Base-by-base conservation (phyloP, 768 basidiomycete species). In the Russula lepida region DNA sequence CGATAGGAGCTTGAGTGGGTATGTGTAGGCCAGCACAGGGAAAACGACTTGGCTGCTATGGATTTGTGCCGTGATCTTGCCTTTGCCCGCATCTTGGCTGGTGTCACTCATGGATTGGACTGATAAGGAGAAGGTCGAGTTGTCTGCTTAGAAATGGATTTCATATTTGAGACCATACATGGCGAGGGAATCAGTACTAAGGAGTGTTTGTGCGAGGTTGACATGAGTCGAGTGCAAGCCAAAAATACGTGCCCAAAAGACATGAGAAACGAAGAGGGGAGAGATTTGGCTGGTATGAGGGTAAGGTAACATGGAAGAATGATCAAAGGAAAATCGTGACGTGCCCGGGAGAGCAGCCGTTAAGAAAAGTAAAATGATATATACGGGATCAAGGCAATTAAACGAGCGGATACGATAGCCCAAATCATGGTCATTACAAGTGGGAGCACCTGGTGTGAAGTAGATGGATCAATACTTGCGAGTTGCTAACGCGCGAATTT, bases 1-100 rank as follows among this genome's bases (percentile, higher is more conserved):
- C 3, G 92, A 86, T 58, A 95, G 75, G 35, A 97, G 82, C 71
- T 95, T 95, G 67, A 97, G 77, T 9, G 94, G 94, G 69, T 95
- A 97, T 1, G 84, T 79, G 8, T 85, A 88, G 11, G 85, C 84
- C 19, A 94, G 77, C 66, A 89, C 82, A 0, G 86, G 81, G 69
- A 95, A 88, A 44, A 80, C 76, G 3, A 81, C 84, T 46, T 76
- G 79, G 15, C 76, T 71, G 17, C 82, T 84, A 69, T 84, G 79
- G 17, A 74, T 69, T 4, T 75, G 72, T 35, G 86, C 72, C n/a
- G 72, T 70, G 58, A 91, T 82, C 30, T 79, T 79, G 17, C 88
- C 88, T 27, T 75, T 71, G 32, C 88, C 88, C 37, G 71, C 67
- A n/a, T 55, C 47, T 33, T 57, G 54, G n/a, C 41, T 33, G 17